Conservation (phyloP, 2,329 filamentous ascomycete genomes). For the Amauroascus verrucosus region DNA sequence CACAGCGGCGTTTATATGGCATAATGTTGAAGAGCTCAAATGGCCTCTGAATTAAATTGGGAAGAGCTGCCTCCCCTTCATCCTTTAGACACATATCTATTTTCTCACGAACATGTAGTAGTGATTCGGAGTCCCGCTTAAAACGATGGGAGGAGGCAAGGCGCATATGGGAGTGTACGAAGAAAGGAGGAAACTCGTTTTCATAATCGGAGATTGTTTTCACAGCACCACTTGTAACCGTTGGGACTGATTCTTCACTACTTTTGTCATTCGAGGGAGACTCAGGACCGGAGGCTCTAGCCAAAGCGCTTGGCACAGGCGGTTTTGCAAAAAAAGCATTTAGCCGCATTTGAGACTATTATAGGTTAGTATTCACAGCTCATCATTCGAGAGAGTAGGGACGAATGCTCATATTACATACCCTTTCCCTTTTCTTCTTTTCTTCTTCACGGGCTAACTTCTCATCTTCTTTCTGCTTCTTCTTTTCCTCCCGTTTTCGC, state of each 20-base stretch:
- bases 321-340: slow-evolving; percentile 43
- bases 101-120: slow-evolving; percentile 44
- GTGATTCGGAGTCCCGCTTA: slow-evolving; percentile 49
- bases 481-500: slow-evolving; percentile 40
- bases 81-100: slow-evolving; percentile 33
- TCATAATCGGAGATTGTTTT: slow-evolving; percentile 48
- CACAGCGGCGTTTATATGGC: slow-evolving; percentile 28
- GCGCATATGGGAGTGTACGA: slow-evolving; percentile 60
- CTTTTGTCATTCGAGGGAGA: slow-evolving; percentile 8
- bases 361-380: slow-evolving; percentile 18
- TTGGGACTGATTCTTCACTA: slow-evolving; percentile 17
- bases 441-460: slow-evolving; percentile 23
- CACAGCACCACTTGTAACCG: slow-evolving; percentile 15
- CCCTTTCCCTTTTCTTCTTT: slow-evolving; percentile 28
- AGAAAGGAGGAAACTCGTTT: slow-evolving; percentile 70
- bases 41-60: slow-evolving; percentile 21
- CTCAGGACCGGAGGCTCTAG: not conserved
- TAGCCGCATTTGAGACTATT: slow-evolving; percentile 42
- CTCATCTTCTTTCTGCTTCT: slow-evolving; percentile 32
- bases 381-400: not conserved
- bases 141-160: slow-evolving; percentile 51
- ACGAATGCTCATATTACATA: slow-evolving; percentile 21
- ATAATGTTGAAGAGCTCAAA: slow-evolving; percentile 32
- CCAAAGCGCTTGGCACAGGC: slow-evolving; percentile 19
- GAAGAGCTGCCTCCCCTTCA: slow-evolving; percentile 12